Conservation (phyloP, 192 early-diverging fungal genomes). For the Podila horticola region DNA sequence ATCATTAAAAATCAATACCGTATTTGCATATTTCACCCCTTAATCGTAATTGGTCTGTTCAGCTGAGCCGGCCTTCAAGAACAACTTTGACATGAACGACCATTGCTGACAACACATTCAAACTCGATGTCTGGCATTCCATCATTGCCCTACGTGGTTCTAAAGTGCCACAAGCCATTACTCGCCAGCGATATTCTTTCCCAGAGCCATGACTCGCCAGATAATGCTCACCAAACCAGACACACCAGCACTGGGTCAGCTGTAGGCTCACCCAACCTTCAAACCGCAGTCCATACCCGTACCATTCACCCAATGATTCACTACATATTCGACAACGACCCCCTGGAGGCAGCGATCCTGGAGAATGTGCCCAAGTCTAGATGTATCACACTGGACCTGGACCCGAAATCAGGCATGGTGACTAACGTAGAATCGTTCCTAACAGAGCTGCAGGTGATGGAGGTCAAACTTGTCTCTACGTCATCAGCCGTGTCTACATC, state of each 20-base stretch:
- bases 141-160: conserved; percentile 30
- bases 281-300: conserved; percentile 6
- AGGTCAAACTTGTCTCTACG: conserved; percentile 16
- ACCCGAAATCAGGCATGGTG: conserved; percentile 23
- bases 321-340: conserved; percentile 45
- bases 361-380: conserved; percentile 37
- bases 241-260: not conserved
- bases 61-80: not conserved
- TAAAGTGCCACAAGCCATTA: conserved; percentile 29
- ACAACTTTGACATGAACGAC: too few species aligned
- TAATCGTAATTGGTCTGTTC: not conserved
- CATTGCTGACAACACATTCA: not conserved
- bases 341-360: conserved; percentile 34
- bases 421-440: conserved; percentile 40
- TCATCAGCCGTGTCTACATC: conserved; percentile 9
- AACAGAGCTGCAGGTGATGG: conserved; percentile 35
- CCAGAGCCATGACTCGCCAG: not conserved
- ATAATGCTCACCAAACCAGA: not conserved
- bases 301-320: conserved; percentile 33
- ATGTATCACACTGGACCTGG: conserved; percentile 37
- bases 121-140: conserved; percentile 18
- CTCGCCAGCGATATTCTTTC: conserved; percentile 16
- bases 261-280: not conserved
- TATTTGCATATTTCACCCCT: not conserved
- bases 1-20: not conserved